Evolutionary conservation across 2,329 filamentous ascomycete species (phyloP).

Genomic region (Aspergillus eucalypticola): DNA sequence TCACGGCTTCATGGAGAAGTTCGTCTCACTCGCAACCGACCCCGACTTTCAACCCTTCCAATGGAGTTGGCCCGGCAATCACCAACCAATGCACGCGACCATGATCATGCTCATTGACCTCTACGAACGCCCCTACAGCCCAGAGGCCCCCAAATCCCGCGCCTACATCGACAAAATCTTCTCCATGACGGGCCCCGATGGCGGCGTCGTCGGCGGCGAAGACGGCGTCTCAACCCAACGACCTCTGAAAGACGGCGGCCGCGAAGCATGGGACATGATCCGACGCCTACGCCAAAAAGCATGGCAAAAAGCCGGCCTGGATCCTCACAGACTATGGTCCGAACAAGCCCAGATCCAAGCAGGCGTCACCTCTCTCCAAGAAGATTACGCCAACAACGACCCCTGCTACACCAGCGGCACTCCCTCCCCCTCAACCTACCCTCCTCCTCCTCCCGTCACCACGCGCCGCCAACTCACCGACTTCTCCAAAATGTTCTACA

Average conservation of each 20-base stretch:
- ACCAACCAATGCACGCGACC: slow-evolving; percentile 29
- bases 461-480: slow-evolving; percentile 27
- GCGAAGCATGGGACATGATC: slow-evolving; percentile 53
- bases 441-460: background rate
- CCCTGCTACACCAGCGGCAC: slow-evolving; percentile 14
- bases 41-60: slow-evolving; percentile 51
- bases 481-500: slow-evolving; percentile 39
- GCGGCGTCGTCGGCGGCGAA: slow-evolving; percentile 48
- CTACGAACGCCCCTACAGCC: slow-evolving; percentile 48
- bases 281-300: slow-evolving; percentile 49
- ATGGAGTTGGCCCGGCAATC: slow-evolving; percentile 50
- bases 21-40: slow-evolving; percentile 49
- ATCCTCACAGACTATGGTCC: slow-evolving; percentile 50
- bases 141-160: slow-evolving; percentile 47
- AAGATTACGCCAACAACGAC: slow-evolving; percentile 18
- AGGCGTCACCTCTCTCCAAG: slow-evolving; percentile 29
- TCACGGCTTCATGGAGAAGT: slow-evolving; percentile 52
- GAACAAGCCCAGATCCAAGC: slow-evolving; percentile 47
- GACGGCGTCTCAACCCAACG: slow-evolving; percentile 46
- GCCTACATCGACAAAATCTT: slow-evolving; percentile 51
- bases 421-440: slow-evolving; percentile 12
- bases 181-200: slow-evolving; percentile 47
- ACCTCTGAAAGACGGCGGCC: slow-evolving; percentile 49
- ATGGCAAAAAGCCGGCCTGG: slow-evolving; percentile 51
- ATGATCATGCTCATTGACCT: slow-evolving; percentile 53